Evolutionary conservation across 179 eudicot species (phyloP).

Genomic region (Beta corolliflora): DNA sequence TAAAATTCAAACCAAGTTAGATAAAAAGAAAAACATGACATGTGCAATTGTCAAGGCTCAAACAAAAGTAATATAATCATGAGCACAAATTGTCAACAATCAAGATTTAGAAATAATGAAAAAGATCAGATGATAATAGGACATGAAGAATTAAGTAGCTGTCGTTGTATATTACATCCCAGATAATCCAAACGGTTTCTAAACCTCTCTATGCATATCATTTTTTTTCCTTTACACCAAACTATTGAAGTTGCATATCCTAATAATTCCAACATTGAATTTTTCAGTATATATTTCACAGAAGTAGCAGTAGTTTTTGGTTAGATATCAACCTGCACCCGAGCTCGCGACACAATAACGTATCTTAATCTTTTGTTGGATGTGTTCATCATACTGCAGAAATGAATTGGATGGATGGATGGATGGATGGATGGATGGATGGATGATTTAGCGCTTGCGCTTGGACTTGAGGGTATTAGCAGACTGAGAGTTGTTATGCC

Average conservation of each 20-base stretch:
- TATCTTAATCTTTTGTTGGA: not conserved
- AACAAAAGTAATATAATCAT: not conserved
- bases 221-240: conserved; percentile 25
- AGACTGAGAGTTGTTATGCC: conserved; percentile 86
- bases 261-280: conserved; percentile 3
- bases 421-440: too few species aligned
- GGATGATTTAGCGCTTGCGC: conserved; percentile 49
- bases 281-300: conserved; percentile 24
- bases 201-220: conserved; percentile 16
- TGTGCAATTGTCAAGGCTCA: not conserved
- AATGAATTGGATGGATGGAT: not conserved
- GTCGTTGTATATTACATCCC: not conserved
- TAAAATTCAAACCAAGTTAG: not conserved
- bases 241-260: conserved; percentile 13
- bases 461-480: conserved; percentile 71
- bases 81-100: not conserved
- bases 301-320: conserved; percentile 20
- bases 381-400: not conserved
- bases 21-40: not conserved
- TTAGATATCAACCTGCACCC: conserved; percentile 24
- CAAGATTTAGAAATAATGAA: not conserved
- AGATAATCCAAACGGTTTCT: conserved; percentile 17
- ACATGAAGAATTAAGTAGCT: not conserved
- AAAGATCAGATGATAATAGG: not conserved
- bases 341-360: not conserved